A percentile compares a stretch with the other conserved stretches of the same genome.
phyloP scores from a whole-genome alignment of 345 rosid species.

The Dipteronia dyeriana region DNA sequence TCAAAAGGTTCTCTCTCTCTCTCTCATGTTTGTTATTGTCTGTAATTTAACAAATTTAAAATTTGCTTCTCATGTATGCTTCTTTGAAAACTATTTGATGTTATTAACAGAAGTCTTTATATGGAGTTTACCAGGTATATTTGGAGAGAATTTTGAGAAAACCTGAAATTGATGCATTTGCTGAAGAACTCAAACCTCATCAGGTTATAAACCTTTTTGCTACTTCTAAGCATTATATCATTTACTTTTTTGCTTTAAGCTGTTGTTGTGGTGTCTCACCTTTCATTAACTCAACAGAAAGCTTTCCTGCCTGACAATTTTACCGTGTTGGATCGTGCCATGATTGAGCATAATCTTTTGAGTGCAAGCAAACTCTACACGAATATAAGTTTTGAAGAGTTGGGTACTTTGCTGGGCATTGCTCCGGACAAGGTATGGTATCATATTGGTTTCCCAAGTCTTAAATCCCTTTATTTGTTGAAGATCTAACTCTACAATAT shows the following conservation, averaged over 20 bases:
- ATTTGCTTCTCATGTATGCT: not conserved
- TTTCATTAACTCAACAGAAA: conserved; percentile 56
- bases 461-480: not conserved
- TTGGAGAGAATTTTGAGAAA: conserved; percentile 90
- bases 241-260: conserved; percentile 2
- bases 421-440: conserved; percentile 75
- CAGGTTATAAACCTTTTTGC: conserved; percentile 53
- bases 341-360: conserved; percentile 96
- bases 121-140: conserved; percentile 65
- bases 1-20: conserved; percentile 64
- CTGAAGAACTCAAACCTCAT: conserved; percentile 91
- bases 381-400: conserved; percentile 95
- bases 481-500: not conserved
- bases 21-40: not conserved
- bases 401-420: conserved; percentile 95
- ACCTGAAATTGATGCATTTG: conserved; percentile 95
- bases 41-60: not conserved
- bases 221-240: conserved; percentile 1
- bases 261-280: conserved; percentile 2
- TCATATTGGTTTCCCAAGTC: not conserved
- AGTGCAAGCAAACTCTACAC: conserved; percentile 98
- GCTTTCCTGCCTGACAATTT: conserved; percentile 92
- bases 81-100: not conserved
- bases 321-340: conserved; percentile 93
- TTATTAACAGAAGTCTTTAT: not conserved